Base-by-base conservation (phyloP, 805 yeast genomes). In the Kodamaea laetipori region DNA sequence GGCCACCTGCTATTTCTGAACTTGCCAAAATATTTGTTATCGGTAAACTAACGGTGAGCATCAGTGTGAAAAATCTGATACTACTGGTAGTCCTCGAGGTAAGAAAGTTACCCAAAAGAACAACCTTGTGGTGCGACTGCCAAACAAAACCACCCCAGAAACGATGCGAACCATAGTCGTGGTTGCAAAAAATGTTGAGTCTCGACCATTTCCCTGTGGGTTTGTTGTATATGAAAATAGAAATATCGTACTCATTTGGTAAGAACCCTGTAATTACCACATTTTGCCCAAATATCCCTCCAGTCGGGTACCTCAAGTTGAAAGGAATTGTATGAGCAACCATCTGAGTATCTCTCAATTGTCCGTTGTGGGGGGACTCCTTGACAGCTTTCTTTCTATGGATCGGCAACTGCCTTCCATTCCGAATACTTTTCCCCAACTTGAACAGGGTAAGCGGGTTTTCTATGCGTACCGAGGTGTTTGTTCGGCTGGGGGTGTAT, bases 121-220 rank as follows among this genome's bases (percentile, higher is more conserved):
- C 64, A 1, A 83, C 80, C 57, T 80, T 81, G 55, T 86, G 92
- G 60, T 86, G 95, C 0, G 90, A 82, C 24, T 75, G 76, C 95
- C 95, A 86, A 1, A 80, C 80, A 61, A 76, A 81, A 0, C 85
- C 80, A 48, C 80, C 82, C 78, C 86, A 80, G 39, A 83, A 73
- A 41, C 84, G 65, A 54, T 83, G 86, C 2, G 77, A 69, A 23
- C 76, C 76, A 24, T 71, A 64, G 37, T 73, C 77, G 49, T 77
- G 81, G 37, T 74, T 71, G 52, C 82, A 57, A 32, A 73, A 73
- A 11, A 76, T 64, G 48, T 78, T 82, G 17, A 86, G 60, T 43
- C 81, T 67, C 0, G 85, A 76, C 90, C 92, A 85, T 49, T 76
- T 77, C 1, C 74, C 73, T 0, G 84, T 71, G 0, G 79, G 77